A percentile compares a stretch with the other conserved stretches of the same genome.
Evolutionary conservation across 768 basidiomycete genomes (phyloP).

Genomic region (Mycena haematopus): DNA sequence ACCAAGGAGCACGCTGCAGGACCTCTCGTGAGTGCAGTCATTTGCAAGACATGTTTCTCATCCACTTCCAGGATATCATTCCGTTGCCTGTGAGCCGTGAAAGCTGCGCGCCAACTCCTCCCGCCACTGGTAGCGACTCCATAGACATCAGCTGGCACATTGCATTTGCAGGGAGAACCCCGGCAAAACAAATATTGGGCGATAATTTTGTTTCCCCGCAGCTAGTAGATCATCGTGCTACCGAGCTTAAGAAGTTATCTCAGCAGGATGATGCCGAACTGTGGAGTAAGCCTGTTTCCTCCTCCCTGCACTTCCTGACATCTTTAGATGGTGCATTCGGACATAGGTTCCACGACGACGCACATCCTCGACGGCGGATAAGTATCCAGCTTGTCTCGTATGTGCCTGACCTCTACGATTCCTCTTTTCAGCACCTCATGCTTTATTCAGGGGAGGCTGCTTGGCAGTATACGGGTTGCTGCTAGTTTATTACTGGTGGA

Average conservation of each 20-base stretch:
- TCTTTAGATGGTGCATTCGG: slow-evolving; percentile 37
- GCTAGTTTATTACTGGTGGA: slow-evolving; percentile 42
- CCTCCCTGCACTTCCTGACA: neutral
- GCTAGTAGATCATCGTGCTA: slow-evolving; percentile 29
- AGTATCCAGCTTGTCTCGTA: slow-evolving; percentile 27
- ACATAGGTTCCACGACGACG: slow-evolving; percentile 35
- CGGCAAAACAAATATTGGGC: slow-evolving; percentile 31
- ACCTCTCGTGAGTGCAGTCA: slow-evolving; percentile 35
- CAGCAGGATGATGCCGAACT: slow-evolving; percentile 36
- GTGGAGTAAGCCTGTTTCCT: slow-evolving; percentile 31
- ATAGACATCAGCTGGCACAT: slow-evolving; percentile 45
- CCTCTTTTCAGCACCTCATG: neutral
- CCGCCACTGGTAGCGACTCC: slow-evolving; percentile 29
- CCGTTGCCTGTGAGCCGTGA: slow-evolving; percentile 41
- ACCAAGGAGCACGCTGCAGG: slow-evolving; percentile 34
- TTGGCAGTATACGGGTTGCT: slow-evolving; percentile 23
- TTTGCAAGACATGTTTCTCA: neutral
- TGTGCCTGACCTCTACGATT: neutral
- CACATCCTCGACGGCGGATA: slow-evolving; percentile 39
- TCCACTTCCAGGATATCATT: slow-evolving; percentile 37
- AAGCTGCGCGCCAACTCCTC: slow-evolving; percentile 27
- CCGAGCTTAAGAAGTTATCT: slow-evolving; percentile 31
- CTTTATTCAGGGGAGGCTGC: slow-evolving; percentile 25
- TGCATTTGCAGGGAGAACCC: slow-evolving; percentile 36
- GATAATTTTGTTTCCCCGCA: slow-evolving; percentile 24